Percentiles rank a stretch among this genome's conserved stretches.
Conservation (phyloP, 2,329 filamentous ascomycete species). For the Sclerotinia subarctica region DNA sequence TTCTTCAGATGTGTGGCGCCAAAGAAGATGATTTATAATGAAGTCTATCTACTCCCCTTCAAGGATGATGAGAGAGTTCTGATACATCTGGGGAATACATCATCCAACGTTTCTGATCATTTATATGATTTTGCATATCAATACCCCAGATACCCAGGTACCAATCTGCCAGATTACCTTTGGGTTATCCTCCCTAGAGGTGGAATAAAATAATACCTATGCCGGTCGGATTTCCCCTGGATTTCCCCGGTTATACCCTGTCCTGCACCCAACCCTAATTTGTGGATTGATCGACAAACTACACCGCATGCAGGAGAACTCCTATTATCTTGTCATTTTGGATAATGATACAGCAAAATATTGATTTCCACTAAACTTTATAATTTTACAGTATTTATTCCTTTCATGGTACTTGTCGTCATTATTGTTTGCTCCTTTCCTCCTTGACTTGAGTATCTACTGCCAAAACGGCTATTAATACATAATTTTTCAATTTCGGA, state of each 20-base stretch:
- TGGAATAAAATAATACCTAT: no score
- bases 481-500: background rate
- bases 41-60: slow-evolving; percentile 85
- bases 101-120: no score
- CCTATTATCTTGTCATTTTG: background rate
- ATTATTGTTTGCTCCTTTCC: background rate
- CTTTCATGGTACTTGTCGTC: background rate
- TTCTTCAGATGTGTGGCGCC: slow-evolving; percentile 48
- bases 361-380: background rate
- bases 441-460: background rate
- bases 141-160: no score
- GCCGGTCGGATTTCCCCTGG: no score
- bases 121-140: no score
- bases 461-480: background rate
- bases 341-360: background rate
- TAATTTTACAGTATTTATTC: background rate
- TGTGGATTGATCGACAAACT: background rate
- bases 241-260: no score
- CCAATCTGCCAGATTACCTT: no score
- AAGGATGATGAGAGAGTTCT: slow-evolving; percentile 93
- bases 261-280: no score
- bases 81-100: slow-evolving; percentile 87
- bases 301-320: background rate
- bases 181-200: no score
- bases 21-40: slow-evolving; percentile 60